These are phyloP conservation scores for Singerocomus rubriflavus DNA, from an alignment of 1,284 basidiomycete genomes.

Conservation along the genomic window DNA sequence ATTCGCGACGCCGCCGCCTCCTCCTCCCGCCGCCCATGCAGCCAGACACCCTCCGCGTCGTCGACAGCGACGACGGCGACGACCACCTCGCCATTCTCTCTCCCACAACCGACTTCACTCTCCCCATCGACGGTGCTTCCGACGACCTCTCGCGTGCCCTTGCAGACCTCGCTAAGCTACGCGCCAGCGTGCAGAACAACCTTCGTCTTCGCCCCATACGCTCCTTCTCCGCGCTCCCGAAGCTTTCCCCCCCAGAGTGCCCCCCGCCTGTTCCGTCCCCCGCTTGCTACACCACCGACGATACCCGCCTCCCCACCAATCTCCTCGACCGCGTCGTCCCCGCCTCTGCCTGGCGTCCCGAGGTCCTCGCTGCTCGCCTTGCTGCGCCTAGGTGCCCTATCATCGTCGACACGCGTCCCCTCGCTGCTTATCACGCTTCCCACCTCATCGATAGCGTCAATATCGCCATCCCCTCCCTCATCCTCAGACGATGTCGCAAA, in stretches of 20 bases:
- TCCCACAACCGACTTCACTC: constrained; percentile 24
- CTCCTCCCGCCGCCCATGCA: too few species aligned
- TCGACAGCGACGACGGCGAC: constrained; percentile 8
- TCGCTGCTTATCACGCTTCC: constrained; percentile 57
- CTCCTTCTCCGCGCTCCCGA: constrained; percentile 48
- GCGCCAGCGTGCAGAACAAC: constrained; percentile 68
- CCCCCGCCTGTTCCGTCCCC: constrained; percentile 40
- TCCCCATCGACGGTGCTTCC: constrained; percentile 31
- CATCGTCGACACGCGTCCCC: constrained; percentile 76
- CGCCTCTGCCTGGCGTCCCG: constrained; percentile 40
- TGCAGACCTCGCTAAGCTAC: constrained; percentile 61
- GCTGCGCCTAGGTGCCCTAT: constrained; percentile 54
- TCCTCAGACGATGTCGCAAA: constrained; percentile 79
- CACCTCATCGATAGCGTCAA: constrained; percentile 72
- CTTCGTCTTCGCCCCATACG: constrained; percentile 71
- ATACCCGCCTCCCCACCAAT: constrained; percentile 14
- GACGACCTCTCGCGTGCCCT: constrained; percentile 64
- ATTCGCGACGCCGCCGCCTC: too few species aligned
- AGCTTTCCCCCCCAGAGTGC: constrained; percentile 16
- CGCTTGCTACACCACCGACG: constrained; percentile 60
- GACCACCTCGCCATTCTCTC: constrained; percentile 26
- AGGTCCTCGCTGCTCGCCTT: constrained; percentile 50
- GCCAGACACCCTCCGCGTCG: too few species aligned
- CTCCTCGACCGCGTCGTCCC: constrained; percentile 13
- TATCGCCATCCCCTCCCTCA: constrained; percentile 80